A percentile compares a stretch with the other conserved stretches of the same genome.
phyloP scores from a whole-genome alignment of 257 asterid species.

The Solanum lignicaule region DNA sequence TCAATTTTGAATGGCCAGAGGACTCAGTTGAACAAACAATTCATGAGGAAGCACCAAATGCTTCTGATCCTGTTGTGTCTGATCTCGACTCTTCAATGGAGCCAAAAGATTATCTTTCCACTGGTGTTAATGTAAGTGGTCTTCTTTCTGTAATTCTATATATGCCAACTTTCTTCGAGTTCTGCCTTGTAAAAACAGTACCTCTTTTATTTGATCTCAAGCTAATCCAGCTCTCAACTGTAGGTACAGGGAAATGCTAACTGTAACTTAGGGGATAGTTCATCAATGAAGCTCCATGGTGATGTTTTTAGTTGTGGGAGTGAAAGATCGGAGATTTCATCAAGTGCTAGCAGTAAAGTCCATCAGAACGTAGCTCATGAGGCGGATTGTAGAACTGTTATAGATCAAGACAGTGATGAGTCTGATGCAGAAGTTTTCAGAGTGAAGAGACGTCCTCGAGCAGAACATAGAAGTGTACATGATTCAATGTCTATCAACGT shows the following conservation, averaged over 20 bases:
- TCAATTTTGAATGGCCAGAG: constrained; percentile 15
- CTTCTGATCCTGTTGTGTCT: constrained; percentile 17
- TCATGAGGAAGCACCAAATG: background rate
- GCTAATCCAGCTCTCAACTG: constrained; percentile 1
- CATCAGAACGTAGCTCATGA: constrained; percentile 9
- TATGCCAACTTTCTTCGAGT: background rate
- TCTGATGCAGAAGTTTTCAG: constrained; percentile 87
- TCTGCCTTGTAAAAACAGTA: background rate
- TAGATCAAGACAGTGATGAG: constrained; percentile 48
- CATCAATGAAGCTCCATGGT: constrained; percentile 8
- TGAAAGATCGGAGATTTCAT: constrained; percentile 27
- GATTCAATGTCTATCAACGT: constrained; percentile 25
- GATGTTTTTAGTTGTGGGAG: constrained; percentile 11
- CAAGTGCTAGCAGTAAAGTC: constrained; percentile 11
- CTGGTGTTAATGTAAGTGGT: constrained; percentile 18
- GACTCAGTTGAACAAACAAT: background rate
- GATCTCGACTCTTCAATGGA: constrained; percentile 2
- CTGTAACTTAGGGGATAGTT: constrained; percentile 13
- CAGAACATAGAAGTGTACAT: constrained; percentile 32
- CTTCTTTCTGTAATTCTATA: background rate
- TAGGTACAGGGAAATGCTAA: constrained; percentile 22
- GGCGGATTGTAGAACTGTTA: constrained; percentile 17
- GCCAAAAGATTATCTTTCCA: constrained; percentile 12
- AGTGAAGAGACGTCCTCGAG: constrained; percentile 73
- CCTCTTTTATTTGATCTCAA: background rate